Evolutionary conservation across 768 basidiomycete species (phyloP).

Genomic region (Paxillus rubicundulus): DNA sequence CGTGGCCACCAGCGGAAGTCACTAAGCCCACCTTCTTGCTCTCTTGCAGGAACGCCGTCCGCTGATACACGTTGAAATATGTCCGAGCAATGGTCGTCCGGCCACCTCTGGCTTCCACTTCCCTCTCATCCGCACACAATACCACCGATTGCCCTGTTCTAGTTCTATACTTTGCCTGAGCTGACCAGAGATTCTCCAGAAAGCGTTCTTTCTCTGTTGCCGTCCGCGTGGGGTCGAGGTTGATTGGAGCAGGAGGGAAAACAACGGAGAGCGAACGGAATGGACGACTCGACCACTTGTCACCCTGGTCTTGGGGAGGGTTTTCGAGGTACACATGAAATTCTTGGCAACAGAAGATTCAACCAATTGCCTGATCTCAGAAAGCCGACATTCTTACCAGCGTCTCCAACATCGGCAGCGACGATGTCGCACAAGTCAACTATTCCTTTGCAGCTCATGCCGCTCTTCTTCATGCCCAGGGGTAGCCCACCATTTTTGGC

Average conservation of each 20-base stretch:
- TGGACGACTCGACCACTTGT: conserved; percentile 85
- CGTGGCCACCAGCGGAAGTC: background rate
- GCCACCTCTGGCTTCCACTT: conserved; percentile 68
- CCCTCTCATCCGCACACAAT: conserved; percentile 65
- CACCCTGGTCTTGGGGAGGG: conserved; percentile 77
- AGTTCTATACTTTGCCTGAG: conserved; percentile 78
- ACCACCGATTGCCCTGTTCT: conserved; percentile 71
- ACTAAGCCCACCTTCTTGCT: conserved; percentile 62
- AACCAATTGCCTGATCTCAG: conserved; percentile 4
- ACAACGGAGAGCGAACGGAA: conserved; percentile 80
- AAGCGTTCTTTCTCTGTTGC: conserved; percentile 76
- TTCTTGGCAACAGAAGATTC: conserved; percentile 45
- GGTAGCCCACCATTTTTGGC: conserved; percentile 62
- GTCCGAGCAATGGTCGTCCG: conserved; percentile 67
- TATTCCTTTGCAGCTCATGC: conserved; percentile 81
- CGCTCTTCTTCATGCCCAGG: conserved; percentile 68
- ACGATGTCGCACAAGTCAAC: conserved; percentile 83
- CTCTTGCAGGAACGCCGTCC: conserved; percentile 76
- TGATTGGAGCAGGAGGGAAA: conserved; percentile 64
- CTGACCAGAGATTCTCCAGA: conserved; percentile 84
- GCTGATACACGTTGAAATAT: conserved; percentile 89
- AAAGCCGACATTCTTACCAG: conserved; percentile 51
- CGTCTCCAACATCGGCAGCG: conserved; percentile 80
- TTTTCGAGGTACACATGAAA: conserved; percentile 83
- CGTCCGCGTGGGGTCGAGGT: conserved; percentile 63